Conservation (phyloP, 345 rosid species). For the Lepidium africanum region DNA sequence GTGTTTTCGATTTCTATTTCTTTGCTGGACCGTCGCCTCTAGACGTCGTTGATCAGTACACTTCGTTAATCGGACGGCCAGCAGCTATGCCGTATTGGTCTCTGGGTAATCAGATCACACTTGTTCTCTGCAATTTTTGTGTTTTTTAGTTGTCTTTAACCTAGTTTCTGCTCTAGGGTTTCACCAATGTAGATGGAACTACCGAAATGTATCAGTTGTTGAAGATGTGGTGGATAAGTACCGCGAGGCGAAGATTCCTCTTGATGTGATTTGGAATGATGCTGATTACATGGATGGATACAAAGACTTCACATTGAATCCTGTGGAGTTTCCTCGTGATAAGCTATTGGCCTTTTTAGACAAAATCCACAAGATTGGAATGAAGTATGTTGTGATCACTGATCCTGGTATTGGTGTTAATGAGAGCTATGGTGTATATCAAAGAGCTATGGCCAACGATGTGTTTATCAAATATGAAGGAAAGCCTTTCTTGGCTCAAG, state of each 20-base stretch:
- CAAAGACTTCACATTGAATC: slow-evolving; percentile 84
- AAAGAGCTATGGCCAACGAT: slow-evolving; percentile 68
- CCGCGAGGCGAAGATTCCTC: slow-evolving; percentile 75
- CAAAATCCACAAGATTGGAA: slow-evolving; percentile 67
- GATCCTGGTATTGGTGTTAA: slow-evolving; percentile 83
- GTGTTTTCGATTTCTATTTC: slow-evolving; percentile 85
- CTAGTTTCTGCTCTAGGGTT: slow-evolving; percentile 48
- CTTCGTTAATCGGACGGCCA: slow-evolving; percentile 75
- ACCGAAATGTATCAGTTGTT: slow-evolving; percentile 77
- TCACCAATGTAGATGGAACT: slow-evolving; percentile 98
- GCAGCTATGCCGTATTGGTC: slow-evolving; percentile 99
- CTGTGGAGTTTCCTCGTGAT: slow-evolving; percentile 51
- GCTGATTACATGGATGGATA: slow-evolving; percentile 95
- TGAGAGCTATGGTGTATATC: slow-evolving; percentile 61
- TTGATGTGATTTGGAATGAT: slow-evolving; percentile 92
- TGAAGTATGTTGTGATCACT: slow-evolving; percentile 79
- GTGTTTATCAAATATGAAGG: slow-evolving; percentile 89
- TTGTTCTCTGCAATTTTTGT: background rate
- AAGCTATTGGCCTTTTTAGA: slow-evolving; percentile 76
- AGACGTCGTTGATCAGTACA: slow-evolving; percentile 74
- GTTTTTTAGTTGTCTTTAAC: background rate
- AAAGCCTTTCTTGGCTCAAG: slow-evolving; percentile 84
- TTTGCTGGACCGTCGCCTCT: slow-evolving; percentile 72
- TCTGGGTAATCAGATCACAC: slow-evolving; percentile 43
- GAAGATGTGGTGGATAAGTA: slow-evolving; percentile 92